Evolutionary conservation across 345 rosid genomes (phyloP).

Genomic region (Eucalyptus curtisii): DNA sequence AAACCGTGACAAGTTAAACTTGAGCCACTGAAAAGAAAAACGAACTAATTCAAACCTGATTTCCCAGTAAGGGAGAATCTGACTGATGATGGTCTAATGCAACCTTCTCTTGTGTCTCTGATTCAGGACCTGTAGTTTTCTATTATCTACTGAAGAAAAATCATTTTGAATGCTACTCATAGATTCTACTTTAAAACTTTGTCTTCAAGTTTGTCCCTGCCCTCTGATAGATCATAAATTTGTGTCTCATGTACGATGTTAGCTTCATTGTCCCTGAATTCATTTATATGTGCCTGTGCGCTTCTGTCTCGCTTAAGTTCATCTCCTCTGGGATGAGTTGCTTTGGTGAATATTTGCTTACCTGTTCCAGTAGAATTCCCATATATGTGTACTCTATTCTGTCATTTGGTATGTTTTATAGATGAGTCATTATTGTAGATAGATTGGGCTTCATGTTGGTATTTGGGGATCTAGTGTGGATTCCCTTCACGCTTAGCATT

Average conservation of each 20-base stretch:
- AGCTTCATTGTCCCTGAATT: not conserved
- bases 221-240: not conserved
- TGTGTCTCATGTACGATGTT: not conserved
- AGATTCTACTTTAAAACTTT: not conserved
- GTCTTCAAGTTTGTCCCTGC: not conserved
- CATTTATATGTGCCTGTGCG: not conserved
- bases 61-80: not conserved
- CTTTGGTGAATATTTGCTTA: not conserved
- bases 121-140: not conserved
- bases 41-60: not conserved
- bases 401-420: not conserved
- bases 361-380: not conserved
- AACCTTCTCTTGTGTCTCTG: not conserved
- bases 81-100: not conserved
- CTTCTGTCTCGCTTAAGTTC: too few species aligned
- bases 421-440: constrained; percentile 95
- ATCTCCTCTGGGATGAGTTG: not conserved
- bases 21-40: not conserved
- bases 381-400: not conserved
- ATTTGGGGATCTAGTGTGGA: constrained; percentile 91
- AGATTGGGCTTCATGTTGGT: constrained; percentile 94
- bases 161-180: not conserved
- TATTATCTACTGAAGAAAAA: not conserved
- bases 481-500: constrained; percentile 92
- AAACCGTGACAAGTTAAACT: not conserved